phyloP scores from a whole-genome alignment of 1,284 basidiomycete species.

The Hymenochaete sp. region DNA sequence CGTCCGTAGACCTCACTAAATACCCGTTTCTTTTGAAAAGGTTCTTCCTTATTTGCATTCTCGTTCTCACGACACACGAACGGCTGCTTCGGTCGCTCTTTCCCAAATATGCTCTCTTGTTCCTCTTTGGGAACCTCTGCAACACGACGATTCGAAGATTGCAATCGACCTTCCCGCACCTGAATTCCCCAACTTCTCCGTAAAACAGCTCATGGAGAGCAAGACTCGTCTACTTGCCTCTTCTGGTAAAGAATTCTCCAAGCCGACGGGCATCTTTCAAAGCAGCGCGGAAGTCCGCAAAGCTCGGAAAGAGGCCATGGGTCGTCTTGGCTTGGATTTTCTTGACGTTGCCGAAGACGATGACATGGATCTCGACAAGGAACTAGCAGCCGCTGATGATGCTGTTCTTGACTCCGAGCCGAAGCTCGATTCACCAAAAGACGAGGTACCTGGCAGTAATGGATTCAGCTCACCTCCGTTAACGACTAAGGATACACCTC shows the following conservation, averaged over 20 bases:
- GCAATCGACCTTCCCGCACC: slow-evolving; percentile 32
- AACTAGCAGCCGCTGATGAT: slow-evolving; percentile 48
- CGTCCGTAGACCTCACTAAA: neutral
- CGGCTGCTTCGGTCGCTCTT: slow-evolving; percentile 76
- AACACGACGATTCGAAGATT: slow-evolving; percentile 24
- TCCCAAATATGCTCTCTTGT: slow-evolving; percentile 80
- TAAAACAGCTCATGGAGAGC: slow-evolving; percentile 64
- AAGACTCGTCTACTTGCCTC: slow-evolving; percentile 77
- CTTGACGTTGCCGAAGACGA: slow-evolving; percentile 61
- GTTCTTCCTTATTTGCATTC: slow-evolving; percentile 85
- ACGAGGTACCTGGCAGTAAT: slow-evolving; percentile 30
- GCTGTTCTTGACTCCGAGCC: slow-evolving; percentile 37
- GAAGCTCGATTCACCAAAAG: slow-evolving; percentile 32
- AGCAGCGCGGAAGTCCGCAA: slow-evolving; percentile 69
- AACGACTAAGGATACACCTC: slow-evolving; percentile 27
- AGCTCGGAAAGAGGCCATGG: slow-evolving; percentile 76
- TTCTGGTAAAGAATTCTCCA: slow-evolving; percentile 79
- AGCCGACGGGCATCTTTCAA: slow-evolving; percentile 58
- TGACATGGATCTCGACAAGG: slow-evolving; percentile 76
- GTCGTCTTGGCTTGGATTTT: slow-evolving; percentile 73
- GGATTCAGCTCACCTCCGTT: slow-evolving; percentile 32
- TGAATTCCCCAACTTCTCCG: slow-evolving; percentile 65
- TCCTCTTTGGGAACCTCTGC: slow-evolving; percentile 69
- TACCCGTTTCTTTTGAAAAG: slow-evolving; percentile 30
- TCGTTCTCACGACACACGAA: slow-evolving; percentile 79